These are phyloP conservation scores for Penicillium subrubescens DNA, from an alignment of 495 filamentous ascomycete species.

Conservation along the genomic window DNA sequence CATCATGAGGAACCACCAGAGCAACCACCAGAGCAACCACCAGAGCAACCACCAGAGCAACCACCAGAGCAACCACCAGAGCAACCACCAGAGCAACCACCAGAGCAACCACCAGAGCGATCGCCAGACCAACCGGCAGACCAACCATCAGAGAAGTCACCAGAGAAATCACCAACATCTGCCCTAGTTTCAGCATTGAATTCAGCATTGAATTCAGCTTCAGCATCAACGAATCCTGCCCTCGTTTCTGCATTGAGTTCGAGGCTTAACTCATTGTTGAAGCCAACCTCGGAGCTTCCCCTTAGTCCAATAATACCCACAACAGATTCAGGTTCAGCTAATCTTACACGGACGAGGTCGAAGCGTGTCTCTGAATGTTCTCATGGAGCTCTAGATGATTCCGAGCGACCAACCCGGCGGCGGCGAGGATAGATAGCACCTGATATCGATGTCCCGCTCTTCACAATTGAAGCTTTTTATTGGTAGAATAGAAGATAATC, in stretches of 20 bases:
- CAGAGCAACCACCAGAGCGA: neutral
- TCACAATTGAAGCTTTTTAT: neutral
- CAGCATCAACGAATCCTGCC: neutral
- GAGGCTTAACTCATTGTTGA: constrained; percentile 6
- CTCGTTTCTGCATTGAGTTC: constrained; percentile 3
- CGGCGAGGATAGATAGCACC: constrained; percentile 1
- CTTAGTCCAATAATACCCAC: neutral
- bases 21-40: neutral
- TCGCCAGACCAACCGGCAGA: neutral
- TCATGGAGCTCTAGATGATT: constrained; percentile 3
- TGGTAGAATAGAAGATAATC: constrained; percentile 4
- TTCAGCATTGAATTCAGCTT: neutral
- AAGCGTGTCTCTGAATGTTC: constrained; percentile 8
- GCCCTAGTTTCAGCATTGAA: neutral
- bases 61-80: neutral
- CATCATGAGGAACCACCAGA: neutral
- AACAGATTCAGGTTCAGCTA: constrained; percentile 1
- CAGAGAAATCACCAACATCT: neutral
- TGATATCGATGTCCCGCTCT: neutral
- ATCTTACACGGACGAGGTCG: constrained; percentile 1
- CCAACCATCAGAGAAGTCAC: neutral
- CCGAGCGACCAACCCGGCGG: neutral
- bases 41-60: neutral
- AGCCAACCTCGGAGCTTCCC: constrained; percentile 4
- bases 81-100: neutral